A percentile compares a stretch with the other conserved stretches of the same genome.
phyloP scores from a whole-genome alignment of 2,329 filamentous ascomycete species.

The Fusarium dlaminii region DNA sequence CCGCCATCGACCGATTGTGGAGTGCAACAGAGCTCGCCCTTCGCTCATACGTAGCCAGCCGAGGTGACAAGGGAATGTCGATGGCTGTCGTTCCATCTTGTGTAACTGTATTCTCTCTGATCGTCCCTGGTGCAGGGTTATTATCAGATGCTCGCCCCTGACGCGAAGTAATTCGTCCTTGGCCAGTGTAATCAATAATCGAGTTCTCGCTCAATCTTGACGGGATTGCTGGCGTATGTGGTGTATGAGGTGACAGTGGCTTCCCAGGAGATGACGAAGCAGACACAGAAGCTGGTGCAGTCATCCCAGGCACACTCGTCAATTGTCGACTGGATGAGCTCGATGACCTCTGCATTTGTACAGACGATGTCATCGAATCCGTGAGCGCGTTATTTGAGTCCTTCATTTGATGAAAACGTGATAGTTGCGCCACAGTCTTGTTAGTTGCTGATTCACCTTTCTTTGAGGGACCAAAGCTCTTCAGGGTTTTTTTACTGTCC shows the following conservation, averaged over 20 bases:
- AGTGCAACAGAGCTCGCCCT: slow-evolving; percentile 77
- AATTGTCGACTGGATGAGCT: slow-evolving; percentile 74
- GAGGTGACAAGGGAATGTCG: slow-evolving; percentile 77
- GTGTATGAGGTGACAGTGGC: slow-evolving; percentile 87
- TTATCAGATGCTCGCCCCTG: slow-evolving; percentile 40
- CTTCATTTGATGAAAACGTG: slow-evolving; percentile 86
- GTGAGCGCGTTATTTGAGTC: slow-evolving; percentile 90
- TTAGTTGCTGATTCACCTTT: slow-evolving; percentile 76
- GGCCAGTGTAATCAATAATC: slow-evolving; percentile 58
- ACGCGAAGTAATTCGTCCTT: slow-evolving; percentile 45
- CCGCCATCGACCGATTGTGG: slow-evolving; percentile 62
- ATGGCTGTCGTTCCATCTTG: slow-evolving; percentile 71
- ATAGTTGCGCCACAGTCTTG: slow-evolving; percentile 80
- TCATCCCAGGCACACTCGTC: slow-evolving; percentile 70
- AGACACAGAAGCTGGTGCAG: slow-evolving; percentile 79
- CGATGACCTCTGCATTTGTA: slow-evolving; percentile 84
- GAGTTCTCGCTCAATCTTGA: slow-evolving; percentile 93
- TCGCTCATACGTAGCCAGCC: slow-evolving; percentile 64
- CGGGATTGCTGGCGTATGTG: slow-evolving; percentile 92
- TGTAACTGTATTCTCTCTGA: slow-evolving; percentile 53
- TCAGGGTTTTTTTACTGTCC: slow-evolving; percentile 86
- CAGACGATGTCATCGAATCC: slow-evolving; percentile 91
- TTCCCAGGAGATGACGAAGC: slow-evolving; percentile 91
- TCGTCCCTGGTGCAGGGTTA: slow-evolving; percentile 43
- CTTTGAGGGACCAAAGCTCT: slow-evolving; percentile 76